A percentile compares a stretch with the other conserved stretches of the same genome.
Evolutionary conservation across 257 asterid genomes (phyloP).

Genomic region (Capsicum rhomboideum): DNA sequence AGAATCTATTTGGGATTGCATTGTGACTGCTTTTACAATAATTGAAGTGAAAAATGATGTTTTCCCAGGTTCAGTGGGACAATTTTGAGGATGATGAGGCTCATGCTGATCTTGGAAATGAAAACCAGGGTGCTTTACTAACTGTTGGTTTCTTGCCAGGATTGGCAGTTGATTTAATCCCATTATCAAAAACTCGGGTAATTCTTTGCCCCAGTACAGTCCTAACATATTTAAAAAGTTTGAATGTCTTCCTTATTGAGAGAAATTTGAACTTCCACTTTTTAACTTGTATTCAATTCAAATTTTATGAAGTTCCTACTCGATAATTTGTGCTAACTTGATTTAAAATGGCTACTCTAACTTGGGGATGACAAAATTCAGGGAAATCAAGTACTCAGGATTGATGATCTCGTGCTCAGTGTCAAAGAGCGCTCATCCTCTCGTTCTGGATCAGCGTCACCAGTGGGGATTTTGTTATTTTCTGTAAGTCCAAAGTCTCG

Average conservation of each 20-base stretch:
- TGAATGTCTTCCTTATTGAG: background rate
- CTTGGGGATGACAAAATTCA: conserved; percentile 9
- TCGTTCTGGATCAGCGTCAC: conserved; percentile 50
- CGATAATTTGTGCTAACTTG: background rate
- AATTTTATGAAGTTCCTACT: background rate
- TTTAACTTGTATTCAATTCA: background rate
- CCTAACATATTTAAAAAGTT: background rate
- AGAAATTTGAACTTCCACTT: background rate
- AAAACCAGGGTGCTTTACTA: conserved; percentile 40
- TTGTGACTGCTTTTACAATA: background rate
- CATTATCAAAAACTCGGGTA: conserved; percentile 19
- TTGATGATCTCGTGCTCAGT: conserved; percentile 61
- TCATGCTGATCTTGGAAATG: conserved; percentile 6
- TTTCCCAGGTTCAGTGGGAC: conserved; percentile 69
- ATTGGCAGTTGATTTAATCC: conserved; percentile 43
- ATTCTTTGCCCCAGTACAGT: background rate
- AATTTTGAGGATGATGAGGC: conserved; percentile 28
- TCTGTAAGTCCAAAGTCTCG: conserved; percentile 34
- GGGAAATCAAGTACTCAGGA: conserved; percentile 18
- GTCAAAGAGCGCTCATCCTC: conserved; percentile 45
- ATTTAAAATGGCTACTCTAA: background rate
- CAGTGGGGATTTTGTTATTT: conserved; percentile 68
- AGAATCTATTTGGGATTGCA: background rate
- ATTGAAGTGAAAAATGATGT: background rate
- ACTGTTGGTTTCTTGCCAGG: conserved; percentile 80